Base-by-base conservation (phyloP, 352 stramenopile species). In the Globisporangium viniferum region DNA sequence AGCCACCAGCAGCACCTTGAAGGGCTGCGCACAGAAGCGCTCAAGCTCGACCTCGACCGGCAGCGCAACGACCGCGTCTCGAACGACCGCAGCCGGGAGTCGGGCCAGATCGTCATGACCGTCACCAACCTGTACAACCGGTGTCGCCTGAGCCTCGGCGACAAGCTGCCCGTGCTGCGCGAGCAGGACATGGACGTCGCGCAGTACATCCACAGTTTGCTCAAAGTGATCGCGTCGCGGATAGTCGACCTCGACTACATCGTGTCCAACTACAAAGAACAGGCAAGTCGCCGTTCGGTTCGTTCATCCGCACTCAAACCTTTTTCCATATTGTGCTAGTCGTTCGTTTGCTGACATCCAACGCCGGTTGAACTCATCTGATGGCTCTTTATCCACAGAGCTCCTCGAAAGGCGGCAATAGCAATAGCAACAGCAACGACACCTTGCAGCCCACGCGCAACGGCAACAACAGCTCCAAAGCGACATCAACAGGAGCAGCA, bases 61-160 rank as follows among this genome's bases (percentile, higher is more conserved):
- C 79, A 96, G 68, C 77, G 86, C 56, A 88, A 84, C 58, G 78
- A 95, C 55, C 78, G 88, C 63, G 70, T 90, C 59, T 86, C 80
- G 14, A 96, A 97, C 67, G 87, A 96, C 66, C 80, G 87, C 59
- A 94, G 79, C 51, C 82, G 88, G 29, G 89, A 98, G 73, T 94
- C 83, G 5, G 90, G 89, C 0, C 90, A 98, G 74, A 95, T 97
- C 70, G 79, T 97, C 62, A 82, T 97, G 70, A 93, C 90, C 12
- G 88, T 97, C 56, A 91, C 82, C n/a, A 98, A 98, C 66, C 67
- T 98, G 39, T 97, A 97, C 80, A 90, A 89, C 68, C 89, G 90
- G 46, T 95, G 87, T 69, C 74, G 78, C 4, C 72, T 91, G 5
- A 94, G 84, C 49, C 71, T 93, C n/a, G 77, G 83, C 31, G 82